A percentile compares a stretch with the other conserved stretches of the same genome.
These are phyloP conservation scores for Xylariaceae sp. DNA, from an alignment of 2,329 filamentous ascomycete species.

Conservation along the genomic window DNA sequence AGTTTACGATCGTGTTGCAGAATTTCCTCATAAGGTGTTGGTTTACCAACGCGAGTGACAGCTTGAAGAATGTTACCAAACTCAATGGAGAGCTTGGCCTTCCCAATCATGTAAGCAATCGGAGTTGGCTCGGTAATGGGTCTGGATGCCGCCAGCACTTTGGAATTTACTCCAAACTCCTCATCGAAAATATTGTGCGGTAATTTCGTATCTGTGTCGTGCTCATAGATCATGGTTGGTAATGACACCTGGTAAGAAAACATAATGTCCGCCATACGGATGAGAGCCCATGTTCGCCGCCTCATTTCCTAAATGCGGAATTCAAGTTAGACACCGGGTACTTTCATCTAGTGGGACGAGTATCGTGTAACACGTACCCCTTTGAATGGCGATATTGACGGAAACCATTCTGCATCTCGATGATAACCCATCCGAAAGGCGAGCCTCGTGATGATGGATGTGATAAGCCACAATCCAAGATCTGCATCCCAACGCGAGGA, in stretches of 20 bases:
- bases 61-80: constrained; percentile 69
- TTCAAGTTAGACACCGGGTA: constrained; percentile 12
- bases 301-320: constrained; percentile 58
- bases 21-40: constrained; percentile 60
- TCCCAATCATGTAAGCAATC: constrained; percentile 74
- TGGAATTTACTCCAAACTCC: constrained; percentile 68
- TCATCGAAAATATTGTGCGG: constrained; percentile 79
- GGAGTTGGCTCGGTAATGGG: constrained; percentile 69
- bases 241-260: constrained; percentile 67
- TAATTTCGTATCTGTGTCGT: constrained; percentile 70
- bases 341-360: background rate
- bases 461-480: constrained; percentile 58
- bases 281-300: constrained; percentile 63
- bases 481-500: constrained; percentile 71
- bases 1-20: constrained; percentile 59
- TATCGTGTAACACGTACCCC: constrained; percentile 44
- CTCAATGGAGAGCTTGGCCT: constrained; percentile 63
- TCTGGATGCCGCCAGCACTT: constrained; percentile 62
- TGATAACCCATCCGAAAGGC: constrained; percentile 72
- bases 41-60: constrained; percentile 52
- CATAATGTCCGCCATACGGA: constrained; percentile 69
- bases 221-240: constrained; percentile 65
- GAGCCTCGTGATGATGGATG: constrained; percentile 52
- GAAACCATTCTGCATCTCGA: constrained; percentile 71
- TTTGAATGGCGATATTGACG: constrained; percentile 67